Evolutionary conservation across 2,329 filamentous ascomycete species (phyloP), one percentile per base, ranked within the genome.

Genomic region (Gliomastix tumulicola): DNA sequence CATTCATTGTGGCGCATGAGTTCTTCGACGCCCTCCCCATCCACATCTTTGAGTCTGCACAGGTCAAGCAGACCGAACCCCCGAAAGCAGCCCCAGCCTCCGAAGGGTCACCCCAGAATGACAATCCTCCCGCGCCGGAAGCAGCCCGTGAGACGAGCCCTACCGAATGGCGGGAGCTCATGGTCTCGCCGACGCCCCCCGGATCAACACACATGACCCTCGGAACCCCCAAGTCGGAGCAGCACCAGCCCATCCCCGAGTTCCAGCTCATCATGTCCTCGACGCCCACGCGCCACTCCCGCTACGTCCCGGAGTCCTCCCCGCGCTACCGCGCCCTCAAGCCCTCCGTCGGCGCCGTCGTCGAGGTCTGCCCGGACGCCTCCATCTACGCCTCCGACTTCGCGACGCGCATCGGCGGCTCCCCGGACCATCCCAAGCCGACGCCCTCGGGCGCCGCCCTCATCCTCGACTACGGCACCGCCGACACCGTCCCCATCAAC

Each of bases 1-100:
- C 92, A 1, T 94, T 97, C 59, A 94, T 98, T 42, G 77, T 97
- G 34, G 92, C 92, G 5, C 92, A 98, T 57, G 92, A 98, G 57
- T 97, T 98, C 69, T 98, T 98, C 64, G 92, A 98, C 49, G 92
- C 92, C 3, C 79, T 98, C 1, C 92, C 92, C 22, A 96, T 98
- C 48, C 89, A 98, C 58, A 82, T 87, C 42, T 98, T 98, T 57
- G 84, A 97, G 59, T 83, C 86, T 12, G 72, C 90, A 35, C n/a
- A n/a, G n/a, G n/a, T n/a, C n/a, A n/a, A n/a, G n/a, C 55, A 61
- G 6, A 57, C 67, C 38, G 21, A 41, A 36, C 34, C 22, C 55
- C 42, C 38, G 30, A 41, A 31, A 28, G 40, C 35, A 10, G 38
- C 33, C 11, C 57, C 71, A 31, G 35, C 53, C 56, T 60, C 46